Evolutionary conservation across 2,329 filamentous ascomycete genomes (phyloP).

Genomic region (Colletotrichum theobromicola): DNA sequence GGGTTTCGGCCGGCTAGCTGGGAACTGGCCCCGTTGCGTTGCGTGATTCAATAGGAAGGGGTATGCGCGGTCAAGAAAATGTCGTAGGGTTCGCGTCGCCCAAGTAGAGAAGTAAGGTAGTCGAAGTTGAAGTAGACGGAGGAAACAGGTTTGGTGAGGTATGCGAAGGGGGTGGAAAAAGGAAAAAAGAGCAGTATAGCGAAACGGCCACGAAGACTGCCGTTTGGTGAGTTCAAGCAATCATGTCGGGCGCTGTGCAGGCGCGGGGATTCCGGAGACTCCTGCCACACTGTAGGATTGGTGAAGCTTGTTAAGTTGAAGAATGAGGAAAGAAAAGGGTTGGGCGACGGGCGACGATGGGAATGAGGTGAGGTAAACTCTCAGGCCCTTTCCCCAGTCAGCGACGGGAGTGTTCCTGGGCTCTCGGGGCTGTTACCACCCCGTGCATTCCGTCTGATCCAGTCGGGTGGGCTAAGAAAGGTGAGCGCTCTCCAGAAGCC

Average conservation of each 20-base stretch:
- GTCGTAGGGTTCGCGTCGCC: neutral
- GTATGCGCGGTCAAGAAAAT: neutral
- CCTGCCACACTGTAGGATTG: neutral
- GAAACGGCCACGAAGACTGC: conserved; percentile 6
- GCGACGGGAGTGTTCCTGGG: neutral
- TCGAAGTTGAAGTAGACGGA: neutral
- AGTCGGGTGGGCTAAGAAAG: neutral
- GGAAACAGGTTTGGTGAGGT: neutral
- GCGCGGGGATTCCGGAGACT: neutral
- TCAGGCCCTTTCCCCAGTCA: neutral
- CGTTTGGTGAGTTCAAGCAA: neutral
- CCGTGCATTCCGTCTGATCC: conserved; percentile 4
- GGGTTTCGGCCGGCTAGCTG: neutral
- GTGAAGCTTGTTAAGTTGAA: neutral
- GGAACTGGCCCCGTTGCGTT: neutral
- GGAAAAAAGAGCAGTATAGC: neutral
- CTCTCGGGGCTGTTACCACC: neutral
- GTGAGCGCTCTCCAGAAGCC: neutral
- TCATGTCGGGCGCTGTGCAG: neutral
- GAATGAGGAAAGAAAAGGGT: neutral
- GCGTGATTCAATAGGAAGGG: neutral
- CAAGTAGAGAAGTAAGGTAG: neutral
- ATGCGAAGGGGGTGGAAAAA: neutral
- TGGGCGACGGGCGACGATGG: neutral
- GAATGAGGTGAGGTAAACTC: neutral